Conservation (phyloP, 2,329 filamentous ascomycete species). For the Penicillium freii region DNA sequence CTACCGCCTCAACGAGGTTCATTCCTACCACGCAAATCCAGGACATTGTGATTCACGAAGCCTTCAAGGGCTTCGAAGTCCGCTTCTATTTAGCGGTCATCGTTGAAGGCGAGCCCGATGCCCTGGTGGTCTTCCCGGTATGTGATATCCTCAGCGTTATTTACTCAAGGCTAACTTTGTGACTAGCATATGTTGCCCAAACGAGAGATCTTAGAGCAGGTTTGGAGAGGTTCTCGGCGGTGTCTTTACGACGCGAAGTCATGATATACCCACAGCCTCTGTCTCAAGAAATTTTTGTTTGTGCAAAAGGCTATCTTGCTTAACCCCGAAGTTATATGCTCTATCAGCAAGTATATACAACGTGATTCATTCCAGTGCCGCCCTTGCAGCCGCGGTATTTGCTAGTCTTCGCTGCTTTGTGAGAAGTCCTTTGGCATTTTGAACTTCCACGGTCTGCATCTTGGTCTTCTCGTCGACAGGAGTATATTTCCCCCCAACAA, state of each 20-base stretch:
- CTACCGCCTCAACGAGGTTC: conserved; percentile 63
- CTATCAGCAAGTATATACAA: conserved; percentile 9
- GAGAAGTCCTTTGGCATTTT: conserved; percentile 59
- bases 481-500: conserved; percentile 57
- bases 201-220: conserved; percentile 73
- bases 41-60: conserved; percentile 93
- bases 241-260: conserved; percentile 73
- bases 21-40: conserved; percentile 91
- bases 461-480: conserved; percentile 56
- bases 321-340: neutral
- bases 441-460: conserved; percentile 59
- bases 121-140: conserved; percentile 92
- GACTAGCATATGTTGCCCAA: conserved; percentile 65
- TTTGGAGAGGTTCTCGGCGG: conserved; percentile 81
- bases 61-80: conserved; percentile 88
- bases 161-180: conserved; percentile 5
- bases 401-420: conserved; percentile 48
- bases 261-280: conserved; percentile 28
- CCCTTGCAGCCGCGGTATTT: conserved; percentile 22
- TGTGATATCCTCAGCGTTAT: conserved; percentile 24
- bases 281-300: neutral
- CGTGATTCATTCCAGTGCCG: conserved; percentile 7
- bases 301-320: neutral
- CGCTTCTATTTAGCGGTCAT: conserved; percentile 85
- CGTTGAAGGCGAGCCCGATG: conserved; percentile 80